Conservation (phyloP, 805 yeast species). For the Ascoidea tarda region DNA sequence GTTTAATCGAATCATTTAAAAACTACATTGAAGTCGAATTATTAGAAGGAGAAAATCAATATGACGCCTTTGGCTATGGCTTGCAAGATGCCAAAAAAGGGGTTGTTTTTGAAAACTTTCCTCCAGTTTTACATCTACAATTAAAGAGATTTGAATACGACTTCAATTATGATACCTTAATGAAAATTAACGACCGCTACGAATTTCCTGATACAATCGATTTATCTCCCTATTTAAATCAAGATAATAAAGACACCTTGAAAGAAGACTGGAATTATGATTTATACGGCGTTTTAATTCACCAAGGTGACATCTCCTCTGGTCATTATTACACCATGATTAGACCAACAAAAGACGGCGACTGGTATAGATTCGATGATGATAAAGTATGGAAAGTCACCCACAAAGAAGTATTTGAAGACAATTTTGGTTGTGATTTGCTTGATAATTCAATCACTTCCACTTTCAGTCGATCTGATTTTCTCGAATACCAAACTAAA, state of each 20-base stretch:
- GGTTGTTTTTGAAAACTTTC: slow-evolving; percentile 80
- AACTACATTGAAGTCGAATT: slow-evolving; percentile 83
- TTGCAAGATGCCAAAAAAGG: slow-evolving; percentile 95
- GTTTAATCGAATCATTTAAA: slow-evolving; percentile 59
- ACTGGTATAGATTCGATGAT: slow-evolving; percentile 92
- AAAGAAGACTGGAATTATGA: slow-evolving; percentile 62
- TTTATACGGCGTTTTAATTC: slow-evolving; percentile 89
- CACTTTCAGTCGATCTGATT: slow-evolving; percentile 41
- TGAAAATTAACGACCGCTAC: slow-evolving; percentile 83
- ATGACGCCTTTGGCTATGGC: slow-evolving; percentile 77
- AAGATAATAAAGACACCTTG: slow-evolving; percentile 19
- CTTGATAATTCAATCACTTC: slow-evolving; percentile 32
- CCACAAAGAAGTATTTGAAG: slow-evolving; percentile 73
- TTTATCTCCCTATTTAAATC: slow-evolving; percentile 63
- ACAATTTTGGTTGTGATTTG: slow-evolving; percentile 77
- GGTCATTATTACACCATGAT: slow-evolving; percentile 96
- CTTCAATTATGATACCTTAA: slow-evolving; percentile 74
- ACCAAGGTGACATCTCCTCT: slow-evolving; percentile 87
- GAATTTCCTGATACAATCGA: slow-evolving; percentile 82
- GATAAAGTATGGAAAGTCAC: slow-evolving; percentile 88
- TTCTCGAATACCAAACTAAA: slow-evolving; percentile 48
- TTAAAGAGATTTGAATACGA: slow-evolving; percentile 91
- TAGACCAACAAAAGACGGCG: slow-evolving; percentile 53
- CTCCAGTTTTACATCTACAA: slow-evolving; percentile 87
- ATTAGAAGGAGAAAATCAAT: slow-evolving; percentile 89